phyloP scores from a whole-genome alignment of 352 stramenopile species.

The Discostella stelligera region DNA sequence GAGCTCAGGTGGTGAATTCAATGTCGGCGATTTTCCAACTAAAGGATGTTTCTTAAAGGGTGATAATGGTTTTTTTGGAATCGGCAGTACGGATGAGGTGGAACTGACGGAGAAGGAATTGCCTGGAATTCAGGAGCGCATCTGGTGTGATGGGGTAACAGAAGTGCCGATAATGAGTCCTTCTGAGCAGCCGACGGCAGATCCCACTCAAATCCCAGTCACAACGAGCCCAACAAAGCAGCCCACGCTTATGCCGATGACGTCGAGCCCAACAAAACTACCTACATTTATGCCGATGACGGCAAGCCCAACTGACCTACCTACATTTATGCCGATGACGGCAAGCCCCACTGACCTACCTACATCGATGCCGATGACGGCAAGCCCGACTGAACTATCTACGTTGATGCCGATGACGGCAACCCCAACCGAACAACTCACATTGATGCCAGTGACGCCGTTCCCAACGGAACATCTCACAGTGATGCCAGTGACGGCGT shows the following conservation, averaged over 20 bases:
- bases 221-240: neutral
- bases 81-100: conserved; percentile 1
- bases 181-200: neutral
- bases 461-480: neutral
- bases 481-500: neutral
- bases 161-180: neutral
- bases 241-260: neutral
- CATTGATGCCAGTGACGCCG: neutral
- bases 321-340: neutral
- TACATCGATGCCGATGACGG: neutral
- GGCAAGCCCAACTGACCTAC: neutral
- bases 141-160: conserved; percentile 21
- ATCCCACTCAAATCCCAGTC: too few relatives aligned
- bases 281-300: neutral
- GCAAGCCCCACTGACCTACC: neutral
- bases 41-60: conserved; percentile 28
- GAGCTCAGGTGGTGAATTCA: conserved; percentile 3
- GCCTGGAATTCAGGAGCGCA: conserved; percentile 7
- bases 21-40: conserved; percentile 2
- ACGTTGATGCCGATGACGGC: neutral
- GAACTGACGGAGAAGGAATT: conserved; percentile 9
- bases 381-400: neutral
- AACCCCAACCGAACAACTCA: neutral
- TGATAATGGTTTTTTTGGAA: conserved; percentile 31
- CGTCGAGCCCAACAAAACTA: neutral